phyloP scores from a whole-genome alignment of 495 filamentous ascomycete species.

The Hyaloscypha bicolor region DNA sequence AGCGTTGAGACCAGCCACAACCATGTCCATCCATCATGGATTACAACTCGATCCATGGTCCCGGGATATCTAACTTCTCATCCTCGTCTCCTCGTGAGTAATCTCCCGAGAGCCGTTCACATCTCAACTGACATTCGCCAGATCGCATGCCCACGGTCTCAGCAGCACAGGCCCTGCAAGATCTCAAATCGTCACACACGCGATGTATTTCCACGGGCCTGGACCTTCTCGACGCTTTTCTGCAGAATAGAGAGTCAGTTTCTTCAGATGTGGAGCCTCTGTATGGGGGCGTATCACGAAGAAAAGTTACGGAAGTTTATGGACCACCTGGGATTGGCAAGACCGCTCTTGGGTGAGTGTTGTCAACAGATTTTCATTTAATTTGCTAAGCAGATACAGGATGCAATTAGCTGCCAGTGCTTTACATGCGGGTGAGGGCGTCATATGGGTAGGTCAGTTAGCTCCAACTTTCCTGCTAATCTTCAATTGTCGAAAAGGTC shows the following conservation, averaged over 20 bases:
- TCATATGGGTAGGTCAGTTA: conserved; percentile 85
- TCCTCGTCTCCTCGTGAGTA: conserved; percentile 24
- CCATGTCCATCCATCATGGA: conserved; percentile 22
- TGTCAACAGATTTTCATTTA: background rate
- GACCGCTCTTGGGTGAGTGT: conserved; percentile 73
- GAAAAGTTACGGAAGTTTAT: conserved; percentile 85
- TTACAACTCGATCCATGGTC: conserved; percentile 30
- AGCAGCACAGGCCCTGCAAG: conserved; percentile 78
- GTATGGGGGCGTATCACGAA: conserved; percentile 62
- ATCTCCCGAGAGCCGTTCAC: background rate
- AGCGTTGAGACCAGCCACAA: background rate
- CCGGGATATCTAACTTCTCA: conserved; percentile 29
- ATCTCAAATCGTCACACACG: conserved; percentile 51
- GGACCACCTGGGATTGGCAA: conserved; percentile 90
- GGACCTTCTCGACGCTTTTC: conserved; percentile 56
- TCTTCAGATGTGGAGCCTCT: conserved; percentile 12
- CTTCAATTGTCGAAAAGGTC: too few relatives aligned
- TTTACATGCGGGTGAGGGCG: conserved; percentile 60
- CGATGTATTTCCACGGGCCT: conserved; percentile 70
- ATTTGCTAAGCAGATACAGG: conserved; percentile 10
- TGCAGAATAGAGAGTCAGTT: conserved; percentile 36
- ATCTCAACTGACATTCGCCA: conserved; percentile 32
- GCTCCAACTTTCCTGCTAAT: background rate
- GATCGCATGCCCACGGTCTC: conserved; percentile 86
- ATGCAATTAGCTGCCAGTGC: conserved; percentile 69